Base-by-base conservation (phyloP, 768 basidiomycete species). In the Amyloporia xantha region DNA sequence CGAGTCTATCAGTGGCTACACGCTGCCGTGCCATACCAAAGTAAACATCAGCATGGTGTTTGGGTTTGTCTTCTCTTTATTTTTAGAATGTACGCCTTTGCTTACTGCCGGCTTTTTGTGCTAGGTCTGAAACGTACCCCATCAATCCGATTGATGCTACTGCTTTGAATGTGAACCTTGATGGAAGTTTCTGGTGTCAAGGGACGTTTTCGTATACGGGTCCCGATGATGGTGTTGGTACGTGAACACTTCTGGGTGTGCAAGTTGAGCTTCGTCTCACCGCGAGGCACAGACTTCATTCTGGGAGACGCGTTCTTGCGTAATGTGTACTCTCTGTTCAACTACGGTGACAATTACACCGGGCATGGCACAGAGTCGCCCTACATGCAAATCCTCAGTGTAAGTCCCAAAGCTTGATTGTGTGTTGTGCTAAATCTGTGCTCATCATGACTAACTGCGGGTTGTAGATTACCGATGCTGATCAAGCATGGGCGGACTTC, bases 271-370 rank as follows among this genome's bases (percentile, higher is more conserved):
- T 17, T 13, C 2, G 12, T 42, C 41, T 23, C 13, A 33, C 28
- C 4, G 24, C 9, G 9, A 10, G 38, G 17, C 38, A n/a, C 42
- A 50, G 58, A 59, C 48, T 53, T 52, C 33, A 48, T 57, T 23
- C 58, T 59, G 15, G 58, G 58, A 7, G 58, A 59, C 27, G 5
- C 55, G 19, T 59, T 59, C 52, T 20, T 59, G 49, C 53, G 53
- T 38, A 59, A 59, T 46, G 55, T 53, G 1, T 57, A 57, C 46
- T 36, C 47, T 20, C 47, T 59, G 6, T 53, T 49, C 44, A 38
- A 54, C 46, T 59, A 24, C 41, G 47, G 47, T 39, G 33, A 23
- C 24, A 35, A 30, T 19, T 42, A 42, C 41, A 33, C 41, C 3
- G 30, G 48, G 2, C 20, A 12, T 12, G 48, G 48, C 3, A 19